Evolutionary conservation across 148 eudicot genomes (phyloP), one percentile per base, ranked within the genome.

Genomic region (Bassia scoparia): DNA sequence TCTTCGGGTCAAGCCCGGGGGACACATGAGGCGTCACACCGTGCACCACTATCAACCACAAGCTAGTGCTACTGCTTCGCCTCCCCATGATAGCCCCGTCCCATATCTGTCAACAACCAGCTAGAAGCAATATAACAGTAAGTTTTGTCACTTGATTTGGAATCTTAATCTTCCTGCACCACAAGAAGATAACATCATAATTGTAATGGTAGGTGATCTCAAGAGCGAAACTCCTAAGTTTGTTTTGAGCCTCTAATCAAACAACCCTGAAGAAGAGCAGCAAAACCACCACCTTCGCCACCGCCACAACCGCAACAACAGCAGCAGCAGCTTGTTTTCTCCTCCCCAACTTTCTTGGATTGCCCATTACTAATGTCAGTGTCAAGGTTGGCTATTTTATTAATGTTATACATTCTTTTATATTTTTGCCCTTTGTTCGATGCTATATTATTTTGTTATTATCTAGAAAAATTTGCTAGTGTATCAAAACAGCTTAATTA

Each of bases 21-120:
- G 87, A 0, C 87, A 84, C 71, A 84, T 84, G 87, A 81, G 87
- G 49, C 75, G 84, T 13, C 87, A 84, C 56, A 84, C 56, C 64
- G 87, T 1, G 84, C 76, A 0, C 62, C 82, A 0, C 41, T 60
- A 12, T 61, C 54, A 9, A 53, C 56, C 7, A 12, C 67, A 0
- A 5, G 41, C 69, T 13, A 21, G 68, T 6, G 38, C 62, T 2
- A 24, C 79, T 6, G 37, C 46, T 41, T 41, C 46, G 12, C 46
- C 61, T 0, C 68, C 68, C 60, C 5, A 63, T 61, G 10, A 54
- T 78, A 20, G 56, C 73, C 12, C 73, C 20, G 67, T 46, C 27
- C 68, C 68, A 13, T 61, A 38, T 30, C 53, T 4, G 67, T 46
- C 73, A 61, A 9, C 60, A 48, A 7, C 65, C 30, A 7, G 41